Conservation (phyloP, 768 basidiomycete species). For the Sistotremastrum niveocremeum region DNA sequence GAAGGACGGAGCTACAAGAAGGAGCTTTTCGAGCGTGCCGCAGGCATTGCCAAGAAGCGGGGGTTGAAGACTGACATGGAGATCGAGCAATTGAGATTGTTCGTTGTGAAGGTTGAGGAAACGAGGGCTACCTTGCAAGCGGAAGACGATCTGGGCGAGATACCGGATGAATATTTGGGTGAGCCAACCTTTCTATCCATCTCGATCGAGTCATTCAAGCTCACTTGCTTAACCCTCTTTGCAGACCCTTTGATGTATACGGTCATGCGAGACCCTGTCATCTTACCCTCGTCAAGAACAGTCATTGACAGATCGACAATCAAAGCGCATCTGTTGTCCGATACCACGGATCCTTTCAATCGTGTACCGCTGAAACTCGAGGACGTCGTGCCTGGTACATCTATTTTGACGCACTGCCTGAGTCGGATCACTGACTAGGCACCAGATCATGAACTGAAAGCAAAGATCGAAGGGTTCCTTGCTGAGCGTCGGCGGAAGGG, state of each 20-base stretch:
- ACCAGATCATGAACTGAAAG: slow-evolving; percentile 56
- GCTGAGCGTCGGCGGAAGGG: slow-evolving; percentile 37
- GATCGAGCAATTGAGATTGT: slow-evolving; percentile 50
- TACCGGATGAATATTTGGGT: slow-evolving; percentile 95
- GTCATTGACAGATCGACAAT: slow-evolving; percentile 85
- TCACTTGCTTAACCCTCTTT: slow-evolving; percentile 2
- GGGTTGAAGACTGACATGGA: slow-evolving; percentile 67
- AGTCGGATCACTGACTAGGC: slow-evolving; percentile 2
- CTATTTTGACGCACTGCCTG: not conserved
- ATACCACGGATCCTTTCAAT: slow-evolving; percentile 92
- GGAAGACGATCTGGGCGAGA: slow-evolving; percentile 83
- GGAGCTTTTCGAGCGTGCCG: slow-evolving; percentile 71
- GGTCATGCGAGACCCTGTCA: slow-evolving; percentile 91
- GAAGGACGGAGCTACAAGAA: slow-evolving; percentile 88
- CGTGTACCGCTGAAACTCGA: slow-evolving; percentile 67
- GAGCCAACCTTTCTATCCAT: slow-evolving; percentile 14
- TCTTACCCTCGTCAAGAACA: slow-evolving; percentile 66
- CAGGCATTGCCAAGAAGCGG: slow-evolving; percentile 45
- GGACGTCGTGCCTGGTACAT: slow-evolving; percentile 64
- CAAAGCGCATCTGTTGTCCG: slow-evolving; percentile 87
- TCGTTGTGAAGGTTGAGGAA: slow-evolving; percentile 76
- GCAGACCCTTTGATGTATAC: slow-evolving; percentile 83
- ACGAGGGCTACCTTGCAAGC: slow-evolving; percentile 67
- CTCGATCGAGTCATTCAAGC: slow-evolving; percentile 14
- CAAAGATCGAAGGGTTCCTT: slow-evolving; percentile 59